Percentiles rank a stretch among this genome's conserved stretches.
These are phyloP conservation scores for Trichoderma cornu-damae DNA, from an alignment of 2,329 filamentous ascomycete genomes.

Conservation along the genomic window DNA sequence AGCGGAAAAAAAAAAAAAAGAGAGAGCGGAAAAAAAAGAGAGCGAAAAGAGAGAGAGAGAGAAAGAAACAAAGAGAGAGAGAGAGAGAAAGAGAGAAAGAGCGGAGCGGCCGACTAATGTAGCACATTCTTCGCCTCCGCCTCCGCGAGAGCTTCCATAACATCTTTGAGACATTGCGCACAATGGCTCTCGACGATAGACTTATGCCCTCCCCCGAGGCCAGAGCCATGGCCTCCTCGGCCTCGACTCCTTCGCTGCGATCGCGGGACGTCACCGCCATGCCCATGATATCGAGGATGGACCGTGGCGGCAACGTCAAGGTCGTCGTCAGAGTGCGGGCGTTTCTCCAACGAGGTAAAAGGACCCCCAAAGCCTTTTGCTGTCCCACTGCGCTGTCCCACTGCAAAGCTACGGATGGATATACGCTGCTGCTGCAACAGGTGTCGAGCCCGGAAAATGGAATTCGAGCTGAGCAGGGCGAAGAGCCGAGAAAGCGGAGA, in stretches of 20 bases:
- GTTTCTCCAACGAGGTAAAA: conserved; percentile 69
- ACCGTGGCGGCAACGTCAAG: conserved; percentile 69
- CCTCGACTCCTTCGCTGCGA: conserved; percentile 72
- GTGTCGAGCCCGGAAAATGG: background rate
- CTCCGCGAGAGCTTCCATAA: conserved; percentile 37
- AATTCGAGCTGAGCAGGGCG: background rate
- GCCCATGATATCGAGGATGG: conserved; percentile 51
- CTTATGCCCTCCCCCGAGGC: conserved; percentile 40
- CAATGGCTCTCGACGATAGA: conserved; percentile 41
- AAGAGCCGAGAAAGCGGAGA: no score
- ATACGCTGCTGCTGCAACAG: no score
- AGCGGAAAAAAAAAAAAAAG: no score
- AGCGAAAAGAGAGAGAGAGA: no score
- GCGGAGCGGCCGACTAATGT: conserved; percentile 34
- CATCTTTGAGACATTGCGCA: conserved; percentile 37
- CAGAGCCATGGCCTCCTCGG: conserved; percentile 54
- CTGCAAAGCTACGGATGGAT: no score
- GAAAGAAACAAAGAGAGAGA: no score
- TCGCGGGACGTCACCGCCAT: conserved; percentile 63
- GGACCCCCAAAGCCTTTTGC: conserved; percentile 23
- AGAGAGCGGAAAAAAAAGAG: no score
- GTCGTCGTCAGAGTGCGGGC: conserved; percentile 77
- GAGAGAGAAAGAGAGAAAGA: no score
- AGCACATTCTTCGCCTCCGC: conserved; percentile 38
- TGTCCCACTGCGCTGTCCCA: no score